Evolutionary conservation across 2,329 filamentous ascomycete genomes (phyloP).

Genomic region (Drechslerella dactyloides): DNA sequence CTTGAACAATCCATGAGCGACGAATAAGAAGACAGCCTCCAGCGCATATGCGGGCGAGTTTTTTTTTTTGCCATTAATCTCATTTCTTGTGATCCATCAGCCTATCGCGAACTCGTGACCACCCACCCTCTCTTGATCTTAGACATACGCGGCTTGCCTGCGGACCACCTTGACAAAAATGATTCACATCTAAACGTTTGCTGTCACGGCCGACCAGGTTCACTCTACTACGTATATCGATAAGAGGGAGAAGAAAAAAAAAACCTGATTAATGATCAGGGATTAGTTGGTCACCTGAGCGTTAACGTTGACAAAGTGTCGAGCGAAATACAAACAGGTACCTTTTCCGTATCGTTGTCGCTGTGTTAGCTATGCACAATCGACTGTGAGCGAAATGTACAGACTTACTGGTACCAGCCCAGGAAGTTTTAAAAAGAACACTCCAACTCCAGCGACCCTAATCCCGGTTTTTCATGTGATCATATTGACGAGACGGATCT

Average conservation of each 20-base stretch:
- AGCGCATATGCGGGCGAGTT: not conserved
- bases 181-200: constrained; percentile 1
- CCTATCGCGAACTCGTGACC: constrained; percentile 13
- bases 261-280: constrained; percentile 47
- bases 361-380: not conserved
- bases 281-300: constrained; percentile 46
- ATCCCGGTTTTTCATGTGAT: constrained; percentile 13
- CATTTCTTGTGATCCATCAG: constrained; percentile 24
- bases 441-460: not conserved
- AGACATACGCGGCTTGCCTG: constrained; percentile 17
- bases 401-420: constrained; percentile 5
- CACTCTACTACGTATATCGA: constrained; percentile 33
- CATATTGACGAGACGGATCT: not conserved
- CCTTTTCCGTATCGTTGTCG: constrained; percentile 28
- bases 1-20: constrained; percentile 4
- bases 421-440: constrained; percentile 4
- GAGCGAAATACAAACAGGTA: constrained; percentile 13
- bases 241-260: constrained; percentile 12
- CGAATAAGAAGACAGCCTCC: constrained; percentile 1
- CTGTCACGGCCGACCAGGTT: not conserved
- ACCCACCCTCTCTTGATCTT: constrained; percentile 10
- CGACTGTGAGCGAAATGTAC: too few relatives aligned
- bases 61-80: not conserved
- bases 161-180: not conserved
- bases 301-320: constrained; percentile 17